phyloP scores from a whole-genome alignment of 2,329 filamentous ascomycete species.

The Coleophoma cylindrospora region DNA sequence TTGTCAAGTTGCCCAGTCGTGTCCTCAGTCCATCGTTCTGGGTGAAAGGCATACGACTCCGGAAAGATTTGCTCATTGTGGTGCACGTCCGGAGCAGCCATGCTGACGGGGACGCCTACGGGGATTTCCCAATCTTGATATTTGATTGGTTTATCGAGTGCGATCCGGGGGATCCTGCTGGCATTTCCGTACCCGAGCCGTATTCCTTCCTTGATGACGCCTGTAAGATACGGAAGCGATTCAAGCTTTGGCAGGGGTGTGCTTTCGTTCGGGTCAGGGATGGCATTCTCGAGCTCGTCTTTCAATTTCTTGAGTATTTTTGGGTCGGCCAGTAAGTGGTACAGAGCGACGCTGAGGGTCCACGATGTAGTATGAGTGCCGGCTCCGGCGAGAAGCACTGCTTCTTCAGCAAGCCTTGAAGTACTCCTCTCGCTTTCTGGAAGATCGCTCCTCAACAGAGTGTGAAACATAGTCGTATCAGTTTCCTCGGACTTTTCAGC shows the following conservation, averaged over 20 bases:
- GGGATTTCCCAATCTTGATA: conserved; percentile 3
- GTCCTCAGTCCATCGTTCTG: conserved; percentile 25
- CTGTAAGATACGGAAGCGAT: conserved; percentile 20
- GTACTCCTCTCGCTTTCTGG: conserved; percentile 27
- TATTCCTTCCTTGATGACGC: conserved; percentile 24
- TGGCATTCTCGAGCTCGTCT: conserved; percentile 24
- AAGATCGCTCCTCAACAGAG: conserved; percentile 18
- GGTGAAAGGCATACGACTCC: conserved; percentile 26
- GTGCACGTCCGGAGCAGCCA: conserved; percentile 28
- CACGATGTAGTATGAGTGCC: conserved; percentile 31
- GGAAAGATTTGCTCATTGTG: conserved; percentile 27
- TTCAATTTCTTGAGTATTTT: conserved; percentile 22
- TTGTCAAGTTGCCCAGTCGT: conserved; percentile 18
- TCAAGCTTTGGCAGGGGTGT: conserved; percentile 12
- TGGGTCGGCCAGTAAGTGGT: conserved; percentile 28
- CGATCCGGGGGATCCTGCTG: conserved; percentile 18
- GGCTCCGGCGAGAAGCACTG: conserved; percentile 24
- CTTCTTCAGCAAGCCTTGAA: conserved; percentile 27
- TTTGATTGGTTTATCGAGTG: conserved; percentile 9
- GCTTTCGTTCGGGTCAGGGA: conserved; percentile 4
- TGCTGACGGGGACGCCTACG: conserved; percentile 7
- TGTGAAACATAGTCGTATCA: conserved; percentile 16
- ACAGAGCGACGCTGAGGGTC: conserved; percentile 27
- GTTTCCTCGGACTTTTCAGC: neutral
- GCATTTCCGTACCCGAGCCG: conserved; percentile 24